Percentiles rank a stretch among this genome's conserved stretches.
Conservation (phyloP, 495 filamentous ascomycete species). For the Barbatosphaeria neglecta region DNA sequence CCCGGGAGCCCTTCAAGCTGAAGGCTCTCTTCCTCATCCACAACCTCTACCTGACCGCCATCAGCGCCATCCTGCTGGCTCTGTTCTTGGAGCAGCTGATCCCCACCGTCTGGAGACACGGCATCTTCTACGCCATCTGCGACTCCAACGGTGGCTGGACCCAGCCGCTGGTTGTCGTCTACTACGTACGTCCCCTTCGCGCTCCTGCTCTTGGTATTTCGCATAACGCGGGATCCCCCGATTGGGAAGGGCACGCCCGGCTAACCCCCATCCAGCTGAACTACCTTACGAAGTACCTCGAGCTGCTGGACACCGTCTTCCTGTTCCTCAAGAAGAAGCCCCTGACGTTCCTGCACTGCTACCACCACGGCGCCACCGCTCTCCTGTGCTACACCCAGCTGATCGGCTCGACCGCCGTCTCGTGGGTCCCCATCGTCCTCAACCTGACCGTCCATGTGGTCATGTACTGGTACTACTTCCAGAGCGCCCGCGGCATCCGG, state of each 20-base stretch:
- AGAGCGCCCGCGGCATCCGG: constrained; percentile 64
- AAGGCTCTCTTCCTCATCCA: constrained; percentile 63
- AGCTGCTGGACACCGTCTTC: constrained; percentile 72
- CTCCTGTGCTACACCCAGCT: constrained; percentile 81
- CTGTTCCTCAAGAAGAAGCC: constrained; percentile 83
- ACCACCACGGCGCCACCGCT: constrained; percentile 75
- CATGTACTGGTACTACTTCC: constrained; percentile 75
- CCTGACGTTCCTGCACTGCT: constrained; percentile 76
- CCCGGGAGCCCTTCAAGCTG: constrained; percentile 54
- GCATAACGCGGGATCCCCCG: too few species aligned
- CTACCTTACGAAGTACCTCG: constrained; percentile 75
- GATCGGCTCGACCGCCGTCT: constrained; percentile 64
- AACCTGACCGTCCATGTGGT: constrained; percentile 72
- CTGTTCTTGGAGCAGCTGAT: constrained; percentile 67
- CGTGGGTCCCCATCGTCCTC: constrained; percentile 66
- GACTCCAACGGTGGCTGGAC: constrained; percentile 65
- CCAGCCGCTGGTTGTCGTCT: constrained; percentile 59
- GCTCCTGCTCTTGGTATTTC: neutral
- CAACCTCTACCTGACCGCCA: constrained; percentile 67
- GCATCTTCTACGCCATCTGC: constrained; percentile 66
- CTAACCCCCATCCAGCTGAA: constrained; percentile 50
- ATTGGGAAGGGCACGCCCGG: constrained; percentile 2
- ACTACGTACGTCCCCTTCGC: constrained; percentile 52
- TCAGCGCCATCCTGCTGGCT: constrained; percentile 53
- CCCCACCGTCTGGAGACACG: constrained; percentile 53